Base-by-base conservation (phyloP, 1,139 yeast genomes). In the Hyphopichia fennica region DNA sequence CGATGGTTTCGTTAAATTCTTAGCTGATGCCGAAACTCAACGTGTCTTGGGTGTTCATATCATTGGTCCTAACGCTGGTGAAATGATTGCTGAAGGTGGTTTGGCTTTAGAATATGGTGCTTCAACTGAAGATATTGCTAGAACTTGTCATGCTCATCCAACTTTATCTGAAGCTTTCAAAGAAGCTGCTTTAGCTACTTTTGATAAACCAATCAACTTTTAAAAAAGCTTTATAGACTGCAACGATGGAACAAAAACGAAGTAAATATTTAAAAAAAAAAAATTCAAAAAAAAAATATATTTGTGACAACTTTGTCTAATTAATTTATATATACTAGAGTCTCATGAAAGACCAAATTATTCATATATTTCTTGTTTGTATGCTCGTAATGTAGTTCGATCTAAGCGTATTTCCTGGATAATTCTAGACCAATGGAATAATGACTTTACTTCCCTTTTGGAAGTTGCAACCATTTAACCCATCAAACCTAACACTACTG, bases 41-140 rank as follows among this genome's bases (percentile, higher is more conserved):
- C 83, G 99, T 66, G 81, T 95, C 35, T 77, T 95, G 56, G 99
- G 99, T 67, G 93, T 88, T 50, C 99, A 95, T 75, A 93, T 95
- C 66, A 85, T 91, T 56, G 99, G 99, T 57, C 88, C 99, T 56
- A 89, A 88, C 62, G 99, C 99, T 45, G 99, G 99, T 72, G 99
- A 95, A 78, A 89, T 95, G 96, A 93, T 95, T 65, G 98, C 96
- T 53, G 99, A 95, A 75, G 98, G 91, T 49, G 96, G 96, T 53
- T 80, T 95, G 63, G 99, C 99, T 40, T 71, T 95, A 54, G 99
- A 95, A 75, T 95, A 95, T 72, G 99, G 99, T 69, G 99, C 99
- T 42, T 84, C 96, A 39, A 87, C 97, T 44, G 99, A 95, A 74
- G 99, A 95, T 63, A 79, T 95, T 61, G 95, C 98, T 49, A 86